Conservation (phyloP, 2,329 filamentous ascomycete genomes). For the Cryphonectria japonica region DNA sequence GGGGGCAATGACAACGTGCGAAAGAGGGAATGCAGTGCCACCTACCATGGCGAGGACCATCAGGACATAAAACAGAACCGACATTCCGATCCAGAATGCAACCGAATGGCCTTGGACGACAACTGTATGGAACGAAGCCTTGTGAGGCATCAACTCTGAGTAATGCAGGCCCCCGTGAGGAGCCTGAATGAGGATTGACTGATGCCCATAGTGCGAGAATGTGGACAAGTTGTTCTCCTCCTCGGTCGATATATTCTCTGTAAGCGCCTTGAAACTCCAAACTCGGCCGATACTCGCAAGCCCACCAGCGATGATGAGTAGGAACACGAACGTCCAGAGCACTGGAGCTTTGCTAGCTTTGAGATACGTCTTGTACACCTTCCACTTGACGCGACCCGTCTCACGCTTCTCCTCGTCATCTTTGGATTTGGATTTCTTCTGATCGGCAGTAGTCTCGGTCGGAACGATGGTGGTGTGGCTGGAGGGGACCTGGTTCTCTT, state of each 20-base stretch:
- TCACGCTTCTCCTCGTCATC: conserved; percentile 38
- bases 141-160: conserved; percentile 24
- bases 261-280: conserved; percentile 42
- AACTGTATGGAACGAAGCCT: conserved; percentile 10
- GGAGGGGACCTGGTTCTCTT: conserved; percentile 25
- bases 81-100: conserved; percentile 37
- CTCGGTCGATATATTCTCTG: conserved; percentile 34
- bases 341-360: conserved; percentile 36
- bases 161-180: conserved; percentile 21
- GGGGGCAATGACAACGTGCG: not conserved
- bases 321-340: conserved; percentile 35
- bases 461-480: conserved; percentile 22
- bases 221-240: conserved; percentile 25
- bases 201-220: conserved; percentile 19
- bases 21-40: not conserved
- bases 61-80: conserved; percentile 38
- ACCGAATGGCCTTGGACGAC: conserved; percentile 26
- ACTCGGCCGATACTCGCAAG: conserved; percentile 36
- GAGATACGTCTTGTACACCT: conserved; percentile 41
- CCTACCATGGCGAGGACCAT: conserved; percentile 30
- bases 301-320: conserved; percentile 34
- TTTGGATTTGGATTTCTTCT: conserved; percentile 29
- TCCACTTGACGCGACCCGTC: conserved; percentile 40
- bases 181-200: conserved; percentile 27
- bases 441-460: conserved; percentile 21